Evolutionary conservation across 768 basidiomycete species (phyloP), one percentile per base, ranked within the genome.

Genomic region (Piloderma croceum): DNA sequence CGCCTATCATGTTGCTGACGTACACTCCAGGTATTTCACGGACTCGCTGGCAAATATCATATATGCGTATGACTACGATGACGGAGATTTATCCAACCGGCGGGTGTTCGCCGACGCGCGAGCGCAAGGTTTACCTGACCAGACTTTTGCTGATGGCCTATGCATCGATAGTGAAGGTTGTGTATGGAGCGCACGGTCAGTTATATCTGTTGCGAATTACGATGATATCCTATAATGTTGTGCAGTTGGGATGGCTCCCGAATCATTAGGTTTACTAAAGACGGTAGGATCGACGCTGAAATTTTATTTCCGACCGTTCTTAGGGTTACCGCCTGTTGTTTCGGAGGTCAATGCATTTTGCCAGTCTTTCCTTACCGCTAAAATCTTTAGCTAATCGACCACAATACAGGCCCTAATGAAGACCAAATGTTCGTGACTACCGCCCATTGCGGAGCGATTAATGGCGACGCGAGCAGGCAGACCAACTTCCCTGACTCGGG

Each of bases 251-350:
- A 77, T 43, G 79, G 75, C 18, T 81, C 79, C 32, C 64, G 68
- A 42, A 67, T 83, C 39, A 61, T 77, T 33, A 67, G 81, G 36
- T 81, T 77, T 49, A 67, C 67, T 20, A 58, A 58, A 21, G 64
- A 72, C n/a, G 82, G 82, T 4, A 50, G 54, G 19, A 62, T 79
- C 15, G 77, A 81, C 50, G 54, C 76, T 7, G 72, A 79, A 50
- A 65, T 84, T 27, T 35, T 63, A 13, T 77, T 84, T 48, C 79
- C 81, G 18, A 75, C 68, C n/a, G 83, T 67, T 5, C 59, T 77
- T 43, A 76, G 79, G 39, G 65, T 83, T 25, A 84, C 83, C 4
- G 70, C 80, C 9, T 83, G 81, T 46, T 78, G 76, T 51, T 84
- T 84, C 54, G 83, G 81, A 59, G 81, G 80, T 76, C 49, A 51